Percentiles rank a stretch among this genome's conserved stretches.
Conservation (phyloP, 2,329 filamentous ascomycete species). For the Fusarium verticillioides region DNA sequence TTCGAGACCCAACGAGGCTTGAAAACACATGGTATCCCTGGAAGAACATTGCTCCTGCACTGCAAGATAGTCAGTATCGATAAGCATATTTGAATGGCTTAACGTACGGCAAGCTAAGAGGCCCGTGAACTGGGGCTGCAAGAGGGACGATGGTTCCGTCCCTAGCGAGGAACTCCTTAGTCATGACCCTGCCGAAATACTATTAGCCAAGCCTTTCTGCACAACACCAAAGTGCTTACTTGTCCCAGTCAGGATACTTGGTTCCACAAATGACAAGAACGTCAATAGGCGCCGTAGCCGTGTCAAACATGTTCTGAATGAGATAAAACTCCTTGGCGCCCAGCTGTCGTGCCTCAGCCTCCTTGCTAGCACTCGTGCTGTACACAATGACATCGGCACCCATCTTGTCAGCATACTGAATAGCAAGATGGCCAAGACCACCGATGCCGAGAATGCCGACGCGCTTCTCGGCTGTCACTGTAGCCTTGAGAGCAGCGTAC, state of each 20-base stretch:
- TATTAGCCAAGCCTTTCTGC: accelerated
- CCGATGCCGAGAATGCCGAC: constrained; percentile 12
- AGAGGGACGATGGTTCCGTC: constrained; percentile 1
- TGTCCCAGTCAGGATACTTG: constrained; percentile 27
- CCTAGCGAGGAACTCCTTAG: constrained; percentile 4
- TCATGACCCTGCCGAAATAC: neutral
- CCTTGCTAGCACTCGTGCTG: constrained; percentile 14
- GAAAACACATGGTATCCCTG: constrained; percentile 8
- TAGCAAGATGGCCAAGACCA: constrained; percentile 3
- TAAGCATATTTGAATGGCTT: accelerated
- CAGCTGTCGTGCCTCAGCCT: neutral
- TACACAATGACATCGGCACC: neutral
- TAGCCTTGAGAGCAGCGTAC: constrained; percentile 10
- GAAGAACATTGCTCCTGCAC: constrained; percentile 14
- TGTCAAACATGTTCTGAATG: neutral
- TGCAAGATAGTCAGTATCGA: accelerated
- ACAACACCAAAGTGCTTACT: constrained; percentile 5
- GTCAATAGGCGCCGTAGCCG: constrained; percentile 1
- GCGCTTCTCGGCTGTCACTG: neutral
- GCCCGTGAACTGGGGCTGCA: neutral
- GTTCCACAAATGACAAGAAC: constrained; percentile 14
- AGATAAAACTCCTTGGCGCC: constrained; percentile 8
- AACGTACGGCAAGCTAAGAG: neutral
- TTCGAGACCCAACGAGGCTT: constrained; percentile 1
- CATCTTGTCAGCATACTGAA: constrained; percentile 14